Base-by-base conservation (phyloP, 2,329 filamentous ascomycete species). In the Talaromyces amestolkiae region DNA sequence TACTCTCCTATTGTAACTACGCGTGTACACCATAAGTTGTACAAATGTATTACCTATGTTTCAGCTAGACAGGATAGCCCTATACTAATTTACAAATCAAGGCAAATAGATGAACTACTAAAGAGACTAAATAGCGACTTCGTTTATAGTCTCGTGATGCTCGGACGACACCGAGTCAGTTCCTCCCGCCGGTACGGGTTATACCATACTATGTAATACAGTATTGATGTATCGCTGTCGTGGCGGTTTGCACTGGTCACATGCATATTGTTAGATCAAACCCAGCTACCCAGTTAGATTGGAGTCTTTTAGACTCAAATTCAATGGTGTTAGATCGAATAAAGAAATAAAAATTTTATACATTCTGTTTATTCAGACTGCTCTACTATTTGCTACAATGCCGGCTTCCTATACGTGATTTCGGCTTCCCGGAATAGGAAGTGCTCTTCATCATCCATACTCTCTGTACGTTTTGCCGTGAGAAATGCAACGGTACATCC, bases 401-500 rank as follows among this genome's bases (percentile, higher is more conserved):
- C 27, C 27, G 27, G 27, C 27, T 31, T 31, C 27, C 27, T 10
- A 10, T 37, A 10, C 35, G 35, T 37, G 7, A 31, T n/a, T 9
- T 11, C 27, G 49, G 15, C 49, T 4, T 31, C 3, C 27, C 49
- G 49, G 49, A n/a, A 53, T n/a, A 53, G 27, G 49, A 31, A 53
- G 15, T n/a, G 35, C 35, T 37, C 10, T 37, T 13, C 35, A 37
- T 11, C 35, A 13, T 13, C 13, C 3, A 13, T 37, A 8, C 13
- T 11, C 35, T 37, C 22, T 37, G 13, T 37, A 37, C 9, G 9
- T 3, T 19, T 17, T 33, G 17, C 19, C 51, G 10, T 33, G 31
- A 17, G 15, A 56, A 39, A 56, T 56, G 53, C 53, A 56, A 39
- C 53, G n/a, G 33, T 56, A 56, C 24, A 56, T 56, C 33, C 49